Conservation (phyloP, 148 eudicot species). For the Vaccinium vitisidaea region DNA sequence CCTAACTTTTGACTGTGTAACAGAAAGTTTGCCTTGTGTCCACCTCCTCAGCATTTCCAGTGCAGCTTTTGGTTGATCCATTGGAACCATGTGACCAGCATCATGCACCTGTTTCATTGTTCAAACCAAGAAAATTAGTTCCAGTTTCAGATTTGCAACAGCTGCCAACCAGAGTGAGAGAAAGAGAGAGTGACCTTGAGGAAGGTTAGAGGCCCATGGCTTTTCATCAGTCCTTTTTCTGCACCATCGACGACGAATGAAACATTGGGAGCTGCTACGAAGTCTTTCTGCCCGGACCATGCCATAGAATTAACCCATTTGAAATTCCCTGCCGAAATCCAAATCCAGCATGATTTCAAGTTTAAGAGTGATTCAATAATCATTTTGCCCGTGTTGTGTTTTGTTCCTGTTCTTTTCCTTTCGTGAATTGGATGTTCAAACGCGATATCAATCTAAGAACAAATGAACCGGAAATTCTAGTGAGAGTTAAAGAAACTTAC, state of each 20-base stretch:
- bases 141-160: neutral
- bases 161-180: neutral
- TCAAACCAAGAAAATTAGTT: neutral
- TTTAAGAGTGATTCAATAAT: no score
- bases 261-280: slow-evolving; percentile 38
- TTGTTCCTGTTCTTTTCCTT: neutral
- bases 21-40: slow-evolving; percentile 49
- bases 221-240: slow-evolving; percentile 54
- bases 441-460: neutral
- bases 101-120: slow-evolving; percentile 46
- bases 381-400: neutral
- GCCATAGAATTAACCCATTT: slow-evolving; percentile 77
- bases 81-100: slow-evolving; percentile 87
- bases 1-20: slow-evolving; percentile 17
- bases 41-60: slow-evolving; percentile 77
- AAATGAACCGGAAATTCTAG: neutral
- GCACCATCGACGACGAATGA: slow-evolving; percentile 57
- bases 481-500: slow-evolving; percentile 25
- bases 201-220: slow-evolving; percentile 65
- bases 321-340: slow-evolving; percentile 54
- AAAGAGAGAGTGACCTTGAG: slow-evolving; percentile 47
- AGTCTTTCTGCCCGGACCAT: slow-evolving; percentile 79
- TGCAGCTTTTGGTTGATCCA: slow-evolving; percentile 87
- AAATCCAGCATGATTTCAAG: neutral
- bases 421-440: neutral